Evolutionary conservation across 1,284 basidiomycete genomes (phyloP), one percentile per base, ranked within the genome.

Genomic region (Pseudozyma flocculosa): DNA sequence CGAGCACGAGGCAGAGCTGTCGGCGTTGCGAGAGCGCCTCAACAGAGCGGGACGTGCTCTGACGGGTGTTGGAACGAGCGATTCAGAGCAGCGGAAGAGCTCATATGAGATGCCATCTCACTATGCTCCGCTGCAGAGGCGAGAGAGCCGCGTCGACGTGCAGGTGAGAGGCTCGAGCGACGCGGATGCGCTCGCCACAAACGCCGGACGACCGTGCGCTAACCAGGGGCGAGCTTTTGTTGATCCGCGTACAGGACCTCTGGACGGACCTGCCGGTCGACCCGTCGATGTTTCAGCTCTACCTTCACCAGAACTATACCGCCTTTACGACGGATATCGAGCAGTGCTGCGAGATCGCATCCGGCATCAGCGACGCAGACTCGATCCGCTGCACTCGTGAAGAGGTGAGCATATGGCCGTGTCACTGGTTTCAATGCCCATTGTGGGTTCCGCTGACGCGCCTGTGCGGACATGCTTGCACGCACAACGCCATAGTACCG

Each of bases 251-350:
- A 15, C 32, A 65, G 22, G 46, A 53, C 17, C 79, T 95, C 3
- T 90, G 90, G 71, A 85, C 88, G 0, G 88, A 92, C 61, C 88
- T 91, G 0, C 92, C 93, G 0, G 87, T 98, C 40, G 93, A 97
- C 76, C 85, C 90, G 0, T 89, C 89, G 1, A 82, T 95, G 2
- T 88, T 94, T 59, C 87, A 87, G 8, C 80, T 94, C 4, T 99
- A 96, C 78, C 83, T 94, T 3, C 92, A 97, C 63, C 92, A 97
- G 74, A 97, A 96, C 75, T 90, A 92, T 60, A 84, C 87, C 0
- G 85, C 87, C 47, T 98, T 91, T 75, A 91, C 88, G 70, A 80
- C 83, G 37, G 85, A 87, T 23, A 76, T 94, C 0, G 89, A 93
- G 4, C 82, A 97, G 56, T 87, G 87, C 57, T 83, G 84, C 2